Evolutionary conservation across 1,284 basidiomycete species (phyloP).

Genomic region (Ganoderma meredithae): DNA sequence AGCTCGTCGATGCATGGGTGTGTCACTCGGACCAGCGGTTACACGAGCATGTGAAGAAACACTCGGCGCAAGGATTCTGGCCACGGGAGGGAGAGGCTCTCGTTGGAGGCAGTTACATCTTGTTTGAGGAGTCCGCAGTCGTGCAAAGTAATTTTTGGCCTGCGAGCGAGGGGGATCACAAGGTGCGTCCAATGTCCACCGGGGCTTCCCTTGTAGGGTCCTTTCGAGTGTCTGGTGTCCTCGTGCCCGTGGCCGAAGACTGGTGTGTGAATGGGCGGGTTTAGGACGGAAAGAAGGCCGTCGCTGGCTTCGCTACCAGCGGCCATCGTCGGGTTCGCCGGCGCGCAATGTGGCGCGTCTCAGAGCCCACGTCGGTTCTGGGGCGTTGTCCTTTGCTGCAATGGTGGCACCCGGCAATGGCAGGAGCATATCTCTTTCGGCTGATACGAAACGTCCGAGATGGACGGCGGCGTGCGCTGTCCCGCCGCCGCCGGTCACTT

Average conservation of each 20-base stretch:
- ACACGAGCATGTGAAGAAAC: slow-evolving; percentile 71
- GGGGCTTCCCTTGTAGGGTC: slow-evolving; percentile 22
- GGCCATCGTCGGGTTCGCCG: slow-evolving; percentile 50
- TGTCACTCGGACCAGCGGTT: slow-evolving; percentile 92
- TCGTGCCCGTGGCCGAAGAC: slow-evolving; percentile 39
- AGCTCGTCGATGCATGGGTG: slow-evolving; percentile 98
- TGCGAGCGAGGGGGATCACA: slow-evolving; percentile 45
- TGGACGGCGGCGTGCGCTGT: slow-evolving; percentile 42
- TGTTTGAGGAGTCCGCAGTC: slow-evolving; percentile 73
- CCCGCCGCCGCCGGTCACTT: slow-evolving; percentile 47
- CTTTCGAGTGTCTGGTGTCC: neutral
- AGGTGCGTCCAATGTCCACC: slow-evolving; percentile 58
- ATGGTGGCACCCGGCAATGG: slow-evolving; percentile 42
- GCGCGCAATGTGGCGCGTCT: slow-evolving; percentile 34
- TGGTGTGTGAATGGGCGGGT: neutral
- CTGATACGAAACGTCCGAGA: slow-evolving; percentile 93
- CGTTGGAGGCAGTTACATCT: slow-evolving; percentile 86
- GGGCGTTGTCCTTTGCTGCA: slow-evolving; percentile 34
- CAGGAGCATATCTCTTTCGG: slow-evolving; percentile 59
- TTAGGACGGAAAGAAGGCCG: slow-evolving; percentile 89
- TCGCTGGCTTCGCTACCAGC: slow-evolving; percentile 76
- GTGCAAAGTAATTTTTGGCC: slow-evolving; percentile 62
- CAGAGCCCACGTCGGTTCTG: slow-evolving; percentile 66
- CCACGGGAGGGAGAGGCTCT: slow-evolving; percentile 74
- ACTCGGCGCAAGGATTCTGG: slow-evolving; percentile 81